phyloP scores from a whole-genome alignment of 2,329 filamentous ascomycete species.

The Diplocarpon mali region DNA sequence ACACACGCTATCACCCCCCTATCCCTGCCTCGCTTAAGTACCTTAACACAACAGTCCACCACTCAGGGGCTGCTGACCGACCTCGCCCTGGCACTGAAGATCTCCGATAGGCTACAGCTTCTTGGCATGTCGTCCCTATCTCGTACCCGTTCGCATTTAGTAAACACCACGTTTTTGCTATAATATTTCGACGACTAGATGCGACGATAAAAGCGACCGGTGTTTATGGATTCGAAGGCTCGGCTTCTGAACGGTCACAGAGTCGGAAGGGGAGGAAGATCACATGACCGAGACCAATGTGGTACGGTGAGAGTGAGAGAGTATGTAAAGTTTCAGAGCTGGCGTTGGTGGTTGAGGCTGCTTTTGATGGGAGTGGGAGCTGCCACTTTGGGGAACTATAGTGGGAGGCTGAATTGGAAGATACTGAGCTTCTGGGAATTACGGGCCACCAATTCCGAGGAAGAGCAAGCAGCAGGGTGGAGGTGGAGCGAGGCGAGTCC shows the following conservation, averaged over 20 bases:
- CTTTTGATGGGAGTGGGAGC: not conserved
- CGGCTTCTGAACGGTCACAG: not conserved
- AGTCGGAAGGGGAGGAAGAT: not conserved
- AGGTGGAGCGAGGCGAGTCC: constrained; percentile 4
- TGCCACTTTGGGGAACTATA: not conserved
- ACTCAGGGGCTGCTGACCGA: not conserved
- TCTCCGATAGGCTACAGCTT: not conserved
- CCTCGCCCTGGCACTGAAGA: not conserved
- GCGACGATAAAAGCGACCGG: not conserved
- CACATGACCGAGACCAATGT: not conserved
- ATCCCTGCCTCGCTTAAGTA: constrained; percentile 2
- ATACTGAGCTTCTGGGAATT: not conserved
- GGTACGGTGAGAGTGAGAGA: not conserved
- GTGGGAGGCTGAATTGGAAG: not conserved
- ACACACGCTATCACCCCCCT: too few relatives aligned
- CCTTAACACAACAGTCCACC: not conserved
- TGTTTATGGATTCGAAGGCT: not conserved
- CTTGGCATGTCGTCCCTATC: too few relatives aligned
- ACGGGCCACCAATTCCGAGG: not conserved
- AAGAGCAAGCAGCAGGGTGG: not conserved
- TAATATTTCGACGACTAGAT: too few relatives aligned
- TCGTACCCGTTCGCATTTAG: too few relatives aligned
- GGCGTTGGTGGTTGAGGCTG: not conserved
- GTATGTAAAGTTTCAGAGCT: not conserved
- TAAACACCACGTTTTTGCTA: too few relatives aligned